Percentiles rank a stretch among this genome's conserved stretches.
These are phyloP conservation scores for Solanum tacnaense DNA, from an alignment of 257 asterid species.

Conservation along the genomic window DNA sequence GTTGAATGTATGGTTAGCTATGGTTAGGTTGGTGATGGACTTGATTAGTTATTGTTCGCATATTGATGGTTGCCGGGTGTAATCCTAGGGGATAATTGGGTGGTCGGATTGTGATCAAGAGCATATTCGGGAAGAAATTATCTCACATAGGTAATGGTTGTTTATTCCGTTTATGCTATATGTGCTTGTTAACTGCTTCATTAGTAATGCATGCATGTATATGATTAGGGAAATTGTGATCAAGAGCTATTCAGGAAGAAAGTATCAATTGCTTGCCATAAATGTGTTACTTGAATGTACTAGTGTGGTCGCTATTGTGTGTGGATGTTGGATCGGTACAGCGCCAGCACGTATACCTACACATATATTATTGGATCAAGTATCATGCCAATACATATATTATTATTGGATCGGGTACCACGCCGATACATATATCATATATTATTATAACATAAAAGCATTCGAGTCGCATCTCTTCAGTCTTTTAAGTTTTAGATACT, in stretches of 20 bases:
- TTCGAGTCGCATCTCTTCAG: background rate
- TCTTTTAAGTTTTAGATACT: no score
- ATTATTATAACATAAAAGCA: background rate
- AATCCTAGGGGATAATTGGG: background rate
- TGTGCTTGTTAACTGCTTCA: background rate
- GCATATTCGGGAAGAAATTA: background rate
- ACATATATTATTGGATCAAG: no score
- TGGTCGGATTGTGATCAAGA: background rate
- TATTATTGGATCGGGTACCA: background rate
- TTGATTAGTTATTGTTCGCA: background rate
- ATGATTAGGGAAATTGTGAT: background rate
- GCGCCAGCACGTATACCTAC: no score
- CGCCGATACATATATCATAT: background rate
- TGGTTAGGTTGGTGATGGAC: background rate
- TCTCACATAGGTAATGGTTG: background rate
- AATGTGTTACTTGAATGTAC: background rate
- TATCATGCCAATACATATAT: background rate
- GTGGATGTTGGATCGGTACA: background rate
- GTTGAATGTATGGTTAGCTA: background rate
- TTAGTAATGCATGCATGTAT: background rate
- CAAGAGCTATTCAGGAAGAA: background rate
- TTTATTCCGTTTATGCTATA: no score
- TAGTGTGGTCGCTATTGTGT: background rate
- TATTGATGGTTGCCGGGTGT: background rate
- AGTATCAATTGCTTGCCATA: background rate